phyloP scores from a whole-genome alignment of 257 asterid genomes.

The Rauvolfia tetraphylla region DNA sequence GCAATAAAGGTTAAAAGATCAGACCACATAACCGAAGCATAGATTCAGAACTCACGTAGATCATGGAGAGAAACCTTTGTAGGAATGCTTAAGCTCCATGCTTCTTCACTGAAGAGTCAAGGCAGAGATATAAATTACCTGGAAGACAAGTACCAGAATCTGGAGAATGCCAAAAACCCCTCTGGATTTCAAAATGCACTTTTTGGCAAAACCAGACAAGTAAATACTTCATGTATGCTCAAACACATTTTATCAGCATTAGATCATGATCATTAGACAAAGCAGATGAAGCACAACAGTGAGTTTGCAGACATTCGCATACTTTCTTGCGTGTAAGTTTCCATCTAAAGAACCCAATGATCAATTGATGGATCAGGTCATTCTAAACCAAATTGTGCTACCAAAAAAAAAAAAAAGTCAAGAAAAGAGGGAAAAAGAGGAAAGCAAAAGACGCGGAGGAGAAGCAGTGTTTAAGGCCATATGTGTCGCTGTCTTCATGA shows the following conservation, averaged over 20 bases:
- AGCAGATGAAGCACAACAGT: neutral
- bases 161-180: neutral
- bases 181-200: neutral
- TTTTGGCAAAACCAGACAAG: neutral
- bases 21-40: neutral
- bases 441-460: constrained; percentile 20
- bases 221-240: neutral
- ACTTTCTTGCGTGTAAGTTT: neutral
- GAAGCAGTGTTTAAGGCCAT: constrained; percentile 6
- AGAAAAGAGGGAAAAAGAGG: neutral
- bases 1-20: constrained; percentile 11
- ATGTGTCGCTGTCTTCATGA: constrained; percentile 32
- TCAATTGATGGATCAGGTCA: neutral
- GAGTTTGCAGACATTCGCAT: neutral
- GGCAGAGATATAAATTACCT: neutral
- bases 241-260: neutral
- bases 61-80: constrained; percentile 1
- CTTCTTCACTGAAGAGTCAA: neutral
- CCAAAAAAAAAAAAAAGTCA: neutral
- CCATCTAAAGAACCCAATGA: neutral
- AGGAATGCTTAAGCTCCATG: neutral
- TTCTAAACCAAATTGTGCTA: neutral
- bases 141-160: neutral
- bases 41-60: constrained; percentile 7
- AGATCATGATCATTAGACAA: neutral